A percentile compares a stretch with the other conserved stretches of the same genome.
phyloP scores from a whole-genome alignment of 805 yeast genomes.

The Candida multigemmis region DNA sequence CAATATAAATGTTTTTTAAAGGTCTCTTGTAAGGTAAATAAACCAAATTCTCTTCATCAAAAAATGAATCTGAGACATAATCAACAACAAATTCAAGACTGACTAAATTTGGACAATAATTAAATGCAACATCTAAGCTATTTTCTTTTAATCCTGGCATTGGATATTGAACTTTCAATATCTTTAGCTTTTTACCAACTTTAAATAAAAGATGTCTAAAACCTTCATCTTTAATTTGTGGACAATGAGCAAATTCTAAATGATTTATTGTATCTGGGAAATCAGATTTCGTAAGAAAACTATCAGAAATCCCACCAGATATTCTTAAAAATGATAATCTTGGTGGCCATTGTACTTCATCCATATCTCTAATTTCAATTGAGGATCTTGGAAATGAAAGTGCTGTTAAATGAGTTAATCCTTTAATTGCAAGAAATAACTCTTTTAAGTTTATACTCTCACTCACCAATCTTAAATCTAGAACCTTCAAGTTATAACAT shows the following conservation, averaged over 20 bases:
- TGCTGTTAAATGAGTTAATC: constrained; percentile 54
- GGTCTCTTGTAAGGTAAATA: constrained; percentile 29
- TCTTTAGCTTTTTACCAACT: constrained; percentile 57
- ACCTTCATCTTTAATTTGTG: constrained; percentile 58
- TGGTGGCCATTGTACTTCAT: constrained; percentile 66
- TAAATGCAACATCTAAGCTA: constrained; percentile 65
- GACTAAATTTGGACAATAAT: constrained; percentile 65
- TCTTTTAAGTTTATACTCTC: constrained; percentile 83
- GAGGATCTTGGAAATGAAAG: constrained; percentile 87
- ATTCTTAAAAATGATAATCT: constrained; percentile 61
- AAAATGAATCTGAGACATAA: constrained; percentile 45
- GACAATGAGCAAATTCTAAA: constrained; percentile 83
- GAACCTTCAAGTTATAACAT: constrained; percentile 52
- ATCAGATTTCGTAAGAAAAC: constrained; percentile 57
- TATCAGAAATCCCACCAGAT: constrained; percentile 85
- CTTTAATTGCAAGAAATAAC: constrained; percentile 64
- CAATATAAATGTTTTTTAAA: constrained; percentile 55
- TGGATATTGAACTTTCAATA: constrained; percentile 71
- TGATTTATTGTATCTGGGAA: constrained; percentile 67
- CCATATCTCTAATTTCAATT: constrained; percentile 47
- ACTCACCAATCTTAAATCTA: constrained; percentile 80
- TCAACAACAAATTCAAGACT: constrained; percentile 70
- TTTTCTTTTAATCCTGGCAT: constrained; percentile 69
- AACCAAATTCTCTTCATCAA: constrained; percentile 23
- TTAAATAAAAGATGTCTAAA: constrained; percentile 51